Base-by-base conservation (phyloP, 1,284 basidiomycete genomes). In the Moesziomyces sp. region DNA sequence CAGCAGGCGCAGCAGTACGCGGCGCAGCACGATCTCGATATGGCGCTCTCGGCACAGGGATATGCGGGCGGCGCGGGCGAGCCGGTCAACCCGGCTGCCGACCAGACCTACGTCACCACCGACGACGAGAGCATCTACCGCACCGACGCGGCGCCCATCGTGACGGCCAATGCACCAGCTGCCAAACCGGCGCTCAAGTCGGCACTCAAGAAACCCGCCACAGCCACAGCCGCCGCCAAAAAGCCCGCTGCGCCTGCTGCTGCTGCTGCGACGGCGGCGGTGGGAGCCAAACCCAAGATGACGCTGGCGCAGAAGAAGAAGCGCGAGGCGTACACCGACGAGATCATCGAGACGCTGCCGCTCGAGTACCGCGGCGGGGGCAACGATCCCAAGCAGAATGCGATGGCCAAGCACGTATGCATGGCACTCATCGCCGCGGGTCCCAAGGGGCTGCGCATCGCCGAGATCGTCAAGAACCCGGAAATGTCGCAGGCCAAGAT, bases 401-500 rank as follows among this genome's bases (percentile, higher is more conserved):
- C 57, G 3, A 62, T 83, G n/a, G 79, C 82, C 11, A 63, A 77
- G 48, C 66, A 68, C 47, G 78, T 83, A 19, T 74, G 81, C 54
- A 65, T 82, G 58, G 78, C 81, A 5, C 66, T 83, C 8, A 55
- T 83, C 33, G 77, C 80, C 1, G 74, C 77, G 3, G 76, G 76
- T 6, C 38, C 48, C 19, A 57, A 65, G 13, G 82, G 82, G 6
- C 42, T 80, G n/a, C 52, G 81, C 13, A 67, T 95, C 43, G 85
- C 88, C 43, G 92, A 93, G 52, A 88, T 97, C 53, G 88, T 94
- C 69, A 88, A 88, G 51, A 89, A 90, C 1, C 93, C 93, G 0
- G 92, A 94, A 62, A 87, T 95, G 48, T 91, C 90, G 49, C 93
- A 95, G 85, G 91, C 93, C 7, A 88, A 91, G 40, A 93, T 93